Conservation (phyloP, 139 green algal species). For the Chlorella sorokiniana region DNA sequence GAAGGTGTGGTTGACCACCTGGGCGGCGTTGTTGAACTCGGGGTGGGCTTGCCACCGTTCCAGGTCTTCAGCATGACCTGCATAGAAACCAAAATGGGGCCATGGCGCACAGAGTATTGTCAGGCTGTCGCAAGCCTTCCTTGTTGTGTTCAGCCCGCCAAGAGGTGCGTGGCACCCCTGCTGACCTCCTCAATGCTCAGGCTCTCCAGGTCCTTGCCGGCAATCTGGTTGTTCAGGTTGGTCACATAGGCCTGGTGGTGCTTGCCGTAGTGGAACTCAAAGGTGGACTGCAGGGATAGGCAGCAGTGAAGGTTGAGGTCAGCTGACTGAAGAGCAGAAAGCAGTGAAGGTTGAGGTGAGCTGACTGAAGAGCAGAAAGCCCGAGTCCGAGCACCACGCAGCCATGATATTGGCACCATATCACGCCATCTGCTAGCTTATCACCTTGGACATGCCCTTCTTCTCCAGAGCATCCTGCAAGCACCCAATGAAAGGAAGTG, state of each 20-base stretch:
- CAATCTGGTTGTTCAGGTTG: slow-evolving; percentile 96
- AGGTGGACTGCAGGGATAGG: slow-evolving; percentile 43
- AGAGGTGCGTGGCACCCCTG: neutral
- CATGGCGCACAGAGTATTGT: neutral
- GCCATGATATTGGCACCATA: too few species aligned
- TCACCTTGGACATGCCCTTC: slow-evolving; percentile 52
- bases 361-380: too few species aligned
- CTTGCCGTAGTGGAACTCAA: slow-evolving; percentile 95
- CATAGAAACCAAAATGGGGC: neutral
- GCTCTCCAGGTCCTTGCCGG: slow-evolving; percentile 82
- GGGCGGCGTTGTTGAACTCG: slow-evolving; percentile 94
- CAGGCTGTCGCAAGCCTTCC: neutral
- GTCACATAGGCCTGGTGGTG: slow-evolving; percentile 88
- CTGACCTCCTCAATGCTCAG: slow-evolving; percentile 86
- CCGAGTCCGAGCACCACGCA: too few species aligned
- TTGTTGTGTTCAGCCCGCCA: too few species aligned
- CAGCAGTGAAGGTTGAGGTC: neutral
- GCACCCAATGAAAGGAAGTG: neutral
- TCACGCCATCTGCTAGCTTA: neutral
- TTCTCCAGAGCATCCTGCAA: slow-evolving; percentile 51
- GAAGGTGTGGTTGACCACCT: slow-evolving; percentile 95
- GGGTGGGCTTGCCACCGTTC: slow-evolving; percentile 87
- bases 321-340: too few species aligned
- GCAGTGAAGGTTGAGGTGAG: too few species aligned
- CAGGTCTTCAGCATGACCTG: slow-evolving; percentile 76